Evolutionary conservation across 2,329 filamentous ascomycete species (phyloP), one percentile per base, ranked within the genome.

Genomic region (Colletotrichum sp.): DNA sequence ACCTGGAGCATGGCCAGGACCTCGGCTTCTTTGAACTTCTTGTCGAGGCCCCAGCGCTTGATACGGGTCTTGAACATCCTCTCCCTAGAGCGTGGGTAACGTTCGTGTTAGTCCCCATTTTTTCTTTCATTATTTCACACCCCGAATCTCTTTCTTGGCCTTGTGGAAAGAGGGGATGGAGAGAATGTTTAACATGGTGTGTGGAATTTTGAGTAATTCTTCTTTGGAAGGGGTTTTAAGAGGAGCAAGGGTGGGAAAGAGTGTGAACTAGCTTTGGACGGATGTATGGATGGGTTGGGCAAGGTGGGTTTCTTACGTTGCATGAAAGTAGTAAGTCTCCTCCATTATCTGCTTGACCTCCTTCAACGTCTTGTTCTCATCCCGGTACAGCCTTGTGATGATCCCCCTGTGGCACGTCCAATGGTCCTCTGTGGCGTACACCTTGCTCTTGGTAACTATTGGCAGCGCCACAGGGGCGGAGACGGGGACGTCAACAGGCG

Each of bases 291-390:
- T 26, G 10, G 39, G 39, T 43, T 43, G 39, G 39, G 39, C 39
- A 43, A 43, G 59, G 28, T 28, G 18, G 55, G 43, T 48, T 18
- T 13, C 70, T 60, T 28, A 73, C 71, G 71, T 63, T 12, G 65
- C 65, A 26, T 30, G 28, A 2, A 74, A 63, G 39, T 12, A 60
- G 55, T 71, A 72, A 10, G 71, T 52, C 6, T 55, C 12, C 26
- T 74, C 68, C 72, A 74, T 71, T 10, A 72, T 63, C 13, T 39
- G 26, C n/a, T 55, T 74, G 6, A 74, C 61, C n/a, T 74, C 43
- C 61, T 67, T 74, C 36, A 74, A 21, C 4, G 68, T 7, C 52
- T n/a, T 71, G 6, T 61, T 72, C 30, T 74, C 61, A 2, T 52
- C 36, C 14, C 34, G 48, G n/a, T 72, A 71, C 10, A 74, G 72